phyloP scores from a whole-genome alignment of 371 early-diverging fungal species.

The Sporodiniella umbellata region DNA sequence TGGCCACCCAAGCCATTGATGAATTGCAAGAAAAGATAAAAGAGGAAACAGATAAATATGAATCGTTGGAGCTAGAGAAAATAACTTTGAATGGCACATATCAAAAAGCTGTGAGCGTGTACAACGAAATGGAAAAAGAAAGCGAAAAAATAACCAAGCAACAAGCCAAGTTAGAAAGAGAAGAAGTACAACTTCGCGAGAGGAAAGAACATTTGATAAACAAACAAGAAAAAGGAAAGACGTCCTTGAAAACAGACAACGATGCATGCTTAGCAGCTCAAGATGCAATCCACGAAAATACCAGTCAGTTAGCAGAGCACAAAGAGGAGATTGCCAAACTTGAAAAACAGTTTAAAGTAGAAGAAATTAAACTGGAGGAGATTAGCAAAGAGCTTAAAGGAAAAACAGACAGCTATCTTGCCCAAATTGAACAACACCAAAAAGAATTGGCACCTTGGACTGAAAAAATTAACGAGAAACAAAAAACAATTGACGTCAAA shows the following conservation, averaged over 20 bases:
- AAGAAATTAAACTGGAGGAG: conserved; percentile 71
- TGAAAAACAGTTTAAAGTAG: conserved; percentile 57
- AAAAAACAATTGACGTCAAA: conserved; percentile 73
- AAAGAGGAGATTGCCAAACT: conserved; percentile 59
- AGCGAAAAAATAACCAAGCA: conserved; percentile 54
- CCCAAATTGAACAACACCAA: conserved; percentile 74
- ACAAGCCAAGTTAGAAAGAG: conserved; percentile 73
- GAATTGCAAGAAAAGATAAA: conserved; percentile 52
- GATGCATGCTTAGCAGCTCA: conserved; percentile 43
- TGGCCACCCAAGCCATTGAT: conserved; percentile 43
- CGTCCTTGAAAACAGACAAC: conserved; percentile 58
- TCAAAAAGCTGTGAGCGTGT: conserved; percentile 55
- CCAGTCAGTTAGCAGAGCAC: conserved; percentile 50
- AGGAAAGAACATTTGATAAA: conserved; percentile 73
- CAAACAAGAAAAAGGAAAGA: conserved; percentile 69
- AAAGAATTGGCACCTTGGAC: conserved; percentile 82
- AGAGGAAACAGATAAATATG: conserved; percentile 57
- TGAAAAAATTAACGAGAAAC: conserved; percentile 70
- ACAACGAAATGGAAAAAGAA: conserved; percentile 60
- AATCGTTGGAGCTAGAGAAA: conserved; percentile 54
- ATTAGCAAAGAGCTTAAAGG: conserved; percentile 80
- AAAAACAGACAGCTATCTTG: conserved; percentile 72
- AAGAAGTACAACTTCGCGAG: conserved; percentile 75
- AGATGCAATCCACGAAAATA: conserved; percentile 51
- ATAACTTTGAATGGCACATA: conserved; percentile 55